Evolutionary conservation across 1,284 basidiomycete genomes (phyloP).

Genomic region (Leccinum subspadiceum): DNA sequence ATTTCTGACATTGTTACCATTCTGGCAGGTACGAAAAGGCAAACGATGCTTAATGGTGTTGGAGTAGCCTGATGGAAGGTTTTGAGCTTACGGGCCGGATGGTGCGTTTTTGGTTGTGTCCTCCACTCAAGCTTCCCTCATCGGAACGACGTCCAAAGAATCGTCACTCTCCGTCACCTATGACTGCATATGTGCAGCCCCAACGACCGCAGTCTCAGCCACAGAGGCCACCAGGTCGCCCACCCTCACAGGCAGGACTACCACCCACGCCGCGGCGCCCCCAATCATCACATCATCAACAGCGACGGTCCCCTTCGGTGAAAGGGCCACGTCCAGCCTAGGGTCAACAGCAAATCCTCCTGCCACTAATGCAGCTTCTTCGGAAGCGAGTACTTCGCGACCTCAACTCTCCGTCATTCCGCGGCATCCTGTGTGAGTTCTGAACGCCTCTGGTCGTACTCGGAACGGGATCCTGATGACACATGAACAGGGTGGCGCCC

Average conservation of each 20-base stretch:
- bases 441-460: background rate
- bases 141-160: slow-evolving; percentile 20
- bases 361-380: slow-evolving; percentile 21
- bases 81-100: background rate
- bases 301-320: slow-evolving; percentile 34
- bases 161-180: slow-evolving; percentile 42
- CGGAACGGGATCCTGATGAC: slow-evolving; percentile 14
- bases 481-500: slow-evolving; percentile 22
- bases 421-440: slow-evolving; percentile 32
- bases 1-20: too few relatives aligned
- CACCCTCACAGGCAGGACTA: slow-evolving; percentile 36
- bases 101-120: background rate
- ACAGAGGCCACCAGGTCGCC: slow-evolving; percentile 38
- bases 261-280: slow-evolving; percentile 36
- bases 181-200: slow-evolving; percentile 36
- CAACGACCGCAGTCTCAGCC: slow-evolving; percentile 52
- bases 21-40: too few relatives aligned
- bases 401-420: slow-evolving; percentile 23
- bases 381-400: slow-evolving; percentile 28
- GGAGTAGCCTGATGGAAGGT: background rate
- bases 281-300: slow-evolving; percentile 36
- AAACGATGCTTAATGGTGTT: background rate
- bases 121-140: background rate
- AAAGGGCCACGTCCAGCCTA: slow-evolving; percentile 37
- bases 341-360: slow-evolving; percentile 21